phyloP scores from a whole-genome alignment of 2,329 filamentous ascomycete species.

The Cladophialophora immunda region DNA sequence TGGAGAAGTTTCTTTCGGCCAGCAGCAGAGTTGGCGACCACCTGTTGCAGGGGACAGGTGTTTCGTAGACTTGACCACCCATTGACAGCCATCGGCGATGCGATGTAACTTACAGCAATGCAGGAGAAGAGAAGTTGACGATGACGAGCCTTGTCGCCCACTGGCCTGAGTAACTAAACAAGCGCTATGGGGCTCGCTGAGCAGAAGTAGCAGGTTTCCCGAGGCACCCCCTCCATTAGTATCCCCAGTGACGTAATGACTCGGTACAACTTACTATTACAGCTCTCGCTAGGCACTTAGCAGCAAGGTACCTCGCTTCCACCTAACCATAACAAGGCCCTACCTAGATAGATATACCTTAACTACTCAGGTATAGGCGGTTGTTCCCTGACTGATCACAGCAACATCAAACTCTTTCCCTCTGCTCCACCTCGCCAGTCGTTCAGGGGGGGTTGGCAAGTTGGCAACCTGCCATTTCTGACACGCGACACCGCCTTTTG shows the following conservation, averaged over 20 bases:
- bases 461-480: neutral
- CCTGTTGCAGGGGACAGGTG: neutral
- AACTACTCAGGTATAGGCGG: neutral
- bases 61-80: neutral
- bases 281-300: neutral
- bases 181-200: neutral
- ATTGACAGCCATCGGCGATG: neutral
- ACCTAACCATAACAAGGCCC: too few species aligned
- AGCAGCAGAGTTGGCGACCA: neutral
- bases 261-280: neutral
- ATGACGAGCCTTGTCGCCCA: neutral
- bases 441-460: neutral
- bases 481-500: constrained; percentile 2
- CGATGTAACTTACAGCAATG: neutral
- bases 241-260: neutral
- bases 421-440: constrained; percentile 4
- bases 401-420: neutral
- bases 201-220: neutral
- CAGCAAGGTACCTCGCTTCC: neutral
- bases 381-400: neutral
- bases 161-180: neutral
- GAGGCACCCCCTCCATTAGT: neutral
- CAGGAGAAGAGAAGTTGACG: neutral
- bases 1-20: neutral
- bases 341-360: neutral